Evolutionary conservation across 495 filamentous ascomycete genomes (phyloP), one percentile per base, ranked within the genome.

Genomic region (Penicillium bovifimosum): DNA sequence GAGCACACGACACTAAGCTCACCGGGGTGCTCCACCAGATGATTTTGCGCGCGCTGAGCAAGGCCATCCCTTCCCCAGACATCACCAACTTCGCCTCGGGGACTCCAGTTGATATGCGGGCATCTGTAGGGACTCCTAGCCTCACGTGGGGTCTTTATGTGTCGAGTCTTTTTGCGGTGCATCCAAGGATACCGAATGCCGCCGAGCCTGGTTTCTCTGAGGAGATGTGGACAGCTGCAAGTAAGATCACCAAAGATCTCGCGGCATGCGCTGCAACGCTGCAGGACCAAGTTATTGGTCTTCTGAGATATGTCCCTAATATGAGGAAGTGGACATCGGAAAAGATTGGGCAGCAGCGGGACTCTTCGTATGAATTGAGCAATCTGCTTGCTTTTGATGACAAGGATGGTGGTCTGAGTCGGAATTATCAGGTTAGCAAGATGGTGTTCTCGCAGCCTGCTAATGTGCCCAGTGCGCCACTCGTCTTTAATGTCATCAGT

Each of bases 391-490:
- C 47, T 16, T 64, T 64, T 47, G 50, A 61, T 54, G 47, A 42
- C 16, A 35, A 42, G 28, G 26, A 49, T 48, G 43, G 17, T 14
- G 38, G 29, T 47, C 33, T 26, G 14, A 28, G 17, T 27, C 40
- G 38, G 13, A 40, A 48, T 29, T 65, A 46, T 34, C 56, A 49
- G 27, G 60, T 62, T 10, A 51, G 26, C 33, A 65, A 67, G 46
- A 66, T 69, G 63, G 56, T 65, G 1, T 65, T 63, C 29, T 50
- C 52, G n/a, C 58, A 59, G 46, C 66, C 66, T 20, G 60, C 41
- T 1, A 64, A 69, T 52, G 54, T 50, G 9, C 24, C 44, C 10
- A 56, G 60, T 39, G 62, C 51, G 9, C 62, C 63, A 20, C 47
- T 66, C 20, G 47, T 42, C 10, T 69, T 64, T 38, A 63, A 62